phyloP scores from a whole-genome alignment of 2,329 filamentous ascomycete genomes.

The Ophiostoma novo-ulmi region DNA sequence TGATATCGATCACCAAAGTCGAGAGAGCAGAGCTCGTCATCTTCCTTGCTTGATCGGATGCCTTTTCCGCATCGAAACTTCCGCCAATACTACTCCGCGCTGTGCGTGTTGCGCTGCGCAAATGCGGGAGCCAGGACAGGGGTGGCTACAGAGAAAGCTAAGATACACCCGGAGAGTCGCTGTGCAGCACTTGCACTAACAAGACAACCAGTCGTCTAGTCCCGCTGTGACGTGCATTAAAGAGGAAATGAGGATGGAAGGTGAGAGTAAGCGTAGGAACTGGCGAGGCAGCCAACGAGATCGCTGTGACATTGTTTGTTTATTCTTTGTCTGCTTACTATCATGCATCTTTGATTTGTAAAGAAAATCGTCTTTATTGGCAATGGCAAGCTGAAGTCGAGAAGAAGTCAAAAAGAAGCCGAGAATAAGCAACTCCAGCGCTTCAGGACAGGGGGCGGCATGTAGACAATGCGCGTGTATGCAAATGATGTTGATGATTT shows the following conservation, averaged over 20 bases:
- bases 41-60: neutral
- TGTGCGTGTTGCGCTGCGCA: neutral
- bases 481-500: neutral
- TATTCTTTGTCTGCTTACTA: neutral
- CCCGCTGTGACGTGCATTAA: constrained; percentile 1
- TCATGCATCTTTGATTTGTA: neutral
- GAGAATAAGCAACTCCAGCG: neutral
- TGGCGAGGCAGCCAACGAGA: neutral
- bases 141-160: neutral
- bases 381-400: neutral
- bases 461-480: neutral
- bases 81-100: neutral
- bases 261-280: neutral
- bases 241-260: neutral
- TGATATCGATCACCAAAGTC: neutral
- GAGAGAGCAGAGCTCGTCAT: neutral
- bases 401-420: no score
- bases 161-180: no score
- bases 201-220: neutral
- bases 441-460: constrained; percentile 5
- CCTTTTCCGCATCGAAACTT: neutral
- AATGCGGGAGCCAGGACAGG: neutral
- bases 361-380: neutral
- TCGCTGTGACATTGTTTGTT: neutral
- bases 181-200: neutral